These are phyloP conservation scores for Achaetomium macrosporum DNA, from an alignment of 2,329 filamentous ascomycete species.

Conservation along the genomic window DNA sequence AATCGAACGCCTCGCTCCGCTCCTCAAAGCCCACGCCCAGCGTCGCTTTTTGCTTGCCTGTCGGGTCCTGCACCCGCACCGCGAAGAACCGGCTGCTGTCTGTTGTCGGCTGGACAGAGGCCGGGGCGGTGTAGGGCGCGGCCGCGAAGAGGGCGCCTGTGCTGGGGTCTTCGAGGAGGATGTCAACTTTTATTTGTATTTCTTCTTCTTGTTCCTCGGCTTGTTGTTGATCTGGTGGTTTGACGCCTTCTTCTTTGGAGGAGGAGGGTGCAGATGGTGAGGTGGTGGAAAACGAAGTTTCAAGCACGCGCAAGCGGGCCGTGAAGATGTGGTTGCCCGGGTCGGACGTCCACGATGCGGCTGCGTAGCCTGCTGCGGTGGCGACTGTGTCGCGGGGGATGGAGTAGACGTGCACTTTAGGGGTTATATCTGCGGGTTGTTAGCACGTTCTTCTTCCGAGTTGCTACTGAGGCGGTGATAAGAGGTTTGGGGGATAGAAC, in stretches of 20 bases:
- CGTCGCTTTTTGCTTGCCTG: conserved; percentile 67
- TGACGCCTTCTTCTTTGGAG: conserved; percentile 38
- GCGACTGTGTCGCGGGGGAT: conserved; percentile 69
- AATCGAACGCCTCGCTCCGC: conserved; percentile 78
- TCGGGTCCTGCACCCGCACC: conserved; percentile 65
- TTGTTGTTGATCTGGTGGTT: conserved; percentile 16
- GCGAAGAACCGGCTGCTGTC: conserved; percentile 84
- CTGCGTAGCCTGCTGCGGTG: conserved; percentile 73
- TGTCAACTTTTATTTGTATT: conserved; percentile 58
- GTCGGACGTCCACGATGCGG: conserved; percentile 68
- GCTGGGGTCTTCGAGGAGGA: conserved; percentile 70
- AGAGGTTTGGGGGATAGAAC: background rate
- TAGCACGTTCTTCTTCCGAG: conserved; percentile 33
- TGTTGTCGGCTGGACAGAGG: conserved; percentile 67
- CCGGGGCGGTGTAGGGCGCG: conserved; percentile 63
- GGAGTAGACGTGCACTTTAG: conserved; percentile 76
- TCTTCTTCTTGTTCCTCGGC: conserved; percentile 28
- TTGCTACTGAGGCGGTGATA: background rate
- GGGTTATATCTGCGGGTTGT: conserved; percentile 65
- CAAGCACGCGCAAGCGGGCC: conserved; percentile 70
- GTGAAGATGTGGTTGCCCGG: conserved; percentile 77
- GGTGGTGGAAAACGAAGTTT: conserved; percentile 55
- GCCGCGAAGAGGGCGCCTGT: conserved; percentile 76
- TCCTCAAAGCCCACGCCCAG: conserved; percentile 86
- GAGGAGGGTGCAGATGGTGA: conserved; percentile 20